Base-by-base conservation (phyloP, 2,329 filamentous ascomycete genomes). In the Colletotrichum graminicola region DNA sequence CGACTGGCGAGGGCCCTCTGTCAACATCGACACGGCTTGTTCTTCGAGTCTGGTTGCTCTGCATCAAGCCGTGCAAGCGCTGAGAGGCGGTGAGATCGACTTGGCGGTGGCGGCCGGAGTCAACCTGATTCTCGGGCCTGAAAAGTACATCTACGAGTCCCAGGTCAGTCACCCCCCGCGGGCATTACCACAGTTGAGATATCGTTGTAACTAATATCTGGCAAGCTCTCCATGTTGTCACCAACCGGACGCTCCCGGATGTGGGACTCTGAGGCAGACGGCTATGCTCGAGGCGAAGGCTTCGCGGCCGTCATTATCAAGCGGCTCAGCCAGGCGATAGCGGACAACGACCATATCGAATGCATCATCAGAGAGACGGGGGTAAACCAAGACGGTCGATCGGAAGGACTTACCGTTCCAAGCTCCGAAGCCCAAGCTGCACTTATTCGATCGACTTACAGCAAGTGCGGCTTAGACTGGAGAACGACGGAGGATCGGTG, bases 261-360 rank as follows among this genome's bases (percentile, higher is more conserved):
- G 78, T 86, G 81, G 78, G 83, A 86, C 72, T 75, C 3, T 21
- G 6, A 45, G 21, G 87, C 85, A 0, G 78, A 87, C 73, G 87
- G 88, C 0, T 89, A 88, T 73, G 85, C 80, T 6, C 81, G 87
- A 0, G 87, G 86, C 10, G 88, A 90, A 52, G 87, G 86, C 1
- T 75, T 86, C 11, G 84, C 81, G 0, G 76, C 79, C 0, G 73
- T 89, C 0, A 75, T 88, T 0, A 69, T 89, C 8, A 89, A 89
- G 74, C 75, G 73, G 2, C 77, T 88, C 6, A 78, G 73, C 18
- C 72, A 79, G 1, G 88, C 88, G 0, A 63, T 88, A 4, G 75
- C 2, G 26, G 75, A 79, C 66, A 75, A 75, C n/a, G 75, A 79
- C 49, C 45, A 71, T 34, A 78, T 79, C 18, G 67, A 75, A 4